A percentile compares a stretch with the other conserved stretches of the same genome.
phyloP scores from a whole-genome alignment of 176 grass and related monocot genomes.

The Poa pratensis region DNA sequence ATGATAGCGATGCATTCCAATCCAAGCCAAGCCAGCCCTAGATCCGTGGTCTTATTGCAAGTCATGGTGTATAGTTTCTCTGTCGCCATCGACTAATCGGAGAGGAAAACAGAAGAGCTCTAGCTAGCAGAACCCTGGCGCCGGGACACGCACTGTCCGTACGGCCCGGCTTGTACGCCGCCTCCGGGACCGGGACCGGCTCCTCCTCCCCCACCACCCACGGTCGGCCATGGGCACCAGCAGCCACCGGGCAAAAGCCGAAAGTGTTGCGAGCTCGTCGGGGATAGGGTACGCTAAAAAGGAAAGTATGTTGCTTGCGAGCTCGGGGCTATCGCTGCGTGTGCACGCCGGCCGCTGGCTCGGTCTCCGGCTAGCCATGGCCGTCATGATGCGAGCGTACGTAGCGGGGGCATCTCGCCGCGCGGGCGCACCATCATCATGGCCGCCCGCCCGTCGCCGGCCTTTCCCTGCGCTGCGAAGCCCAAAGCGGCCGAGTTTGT shows the following conservation, averaged over 20 bases:
- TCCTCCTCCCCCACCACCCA: no score
- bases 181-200: slow-evolving; percentile 27
- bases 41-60: no score
- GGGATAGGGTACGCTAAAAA: no score
- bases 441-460: not conserved
- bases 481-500: not conserved
- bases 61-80: no score
- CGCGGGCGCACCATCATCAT: slow-evolving; percentile 37
- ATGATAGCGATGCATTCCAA: no score
- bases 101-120: not conserved
- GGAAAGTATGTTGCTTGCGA: not conserved
- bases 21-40: no score
- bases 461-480: slow-evolving; percentile 14
- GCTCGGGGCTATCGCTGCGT: not conserved
- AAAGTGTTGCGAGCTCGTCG: no score
- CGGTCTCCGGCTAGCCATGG: not conserved
- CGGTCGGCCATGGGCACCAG: not conserved
- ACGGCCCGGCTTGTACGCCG: slow-evolving; percentile 14
- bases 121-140: not conserved
- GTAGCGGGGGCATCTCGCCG: not conserved
- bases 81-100: not conserved
- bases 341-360: not conserved
- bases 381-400: slow-evolving; percentile 18
- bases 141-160: not conserved
- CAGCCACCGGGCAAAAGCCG: slow-evolving; percentile 14